These are phyloP conservation scores for Dendryphion nanum DNA, from an alignment of 2,329 filamentous ascomycete genomes.

Conservation along the genomic window DNA sequence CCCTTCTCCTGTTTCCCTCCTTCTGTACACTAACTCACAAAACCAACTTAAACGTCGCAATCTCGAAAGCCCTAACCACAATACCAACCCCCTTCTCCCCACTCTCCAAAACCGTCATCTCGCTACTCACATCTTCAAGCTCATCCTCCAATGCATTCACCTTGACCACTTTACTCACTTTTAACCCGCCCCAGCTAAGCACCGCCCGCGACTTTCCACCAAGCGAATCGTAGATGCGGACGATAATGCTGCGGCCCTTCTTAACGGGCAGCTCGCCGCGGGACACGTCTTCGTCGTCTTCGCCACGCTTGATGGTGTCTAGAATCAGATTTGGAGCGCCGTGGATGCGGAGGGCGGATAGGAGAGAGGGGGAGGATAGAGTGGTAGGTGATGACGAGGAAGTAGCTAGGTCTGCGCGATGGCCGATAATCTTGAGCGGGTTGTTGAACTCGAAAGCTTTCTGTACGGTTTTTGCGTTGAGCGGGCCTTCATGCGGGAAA, in stretches of 20 bases:
- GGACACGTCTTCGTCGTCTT: conserved; percentile 55
- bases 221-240: conserved; percentile 84
- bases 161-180: conserved; percentile 76
- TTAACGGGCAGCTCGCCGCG: conserved; percentile 56
- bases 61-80: conserved; percentile 74
- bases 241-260: conserved; percentile 73
- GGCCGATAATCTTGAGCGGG: conserved; percentile 60
- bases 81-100: conserved; percentile 53
- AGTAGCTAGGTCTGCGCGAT: conserved; percentile 8
- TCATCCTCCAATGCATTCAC: conserved; percentile 90
- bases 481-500: conserved; percentile 73
- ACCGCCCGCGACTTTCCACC: conserved; percentile 75
- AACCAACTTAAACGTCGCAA: conserved; percentile 71
- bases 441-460: conserved; percentile 91
- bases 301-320: conserved; percentile 86
- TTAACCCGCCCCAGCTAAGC: conserved; percentile 63
- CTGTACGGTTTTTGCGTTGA: conserved; percentile 72
- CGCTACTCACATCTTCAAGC: conserved; percentile 56
- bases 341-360: conserved; percentile 64
- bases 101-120: conserved; percentile 44
- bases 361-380: conserved; percentile 25
- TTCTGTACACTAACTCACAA: conserved; percentile 8
- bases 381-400: conserved; percentile 13
- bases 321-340: conserved; percentile 69
- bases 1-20: no score